Conservation (phyloP, 441 rosid genomes). For the Cnidoscolus chayamansa region DNA sequence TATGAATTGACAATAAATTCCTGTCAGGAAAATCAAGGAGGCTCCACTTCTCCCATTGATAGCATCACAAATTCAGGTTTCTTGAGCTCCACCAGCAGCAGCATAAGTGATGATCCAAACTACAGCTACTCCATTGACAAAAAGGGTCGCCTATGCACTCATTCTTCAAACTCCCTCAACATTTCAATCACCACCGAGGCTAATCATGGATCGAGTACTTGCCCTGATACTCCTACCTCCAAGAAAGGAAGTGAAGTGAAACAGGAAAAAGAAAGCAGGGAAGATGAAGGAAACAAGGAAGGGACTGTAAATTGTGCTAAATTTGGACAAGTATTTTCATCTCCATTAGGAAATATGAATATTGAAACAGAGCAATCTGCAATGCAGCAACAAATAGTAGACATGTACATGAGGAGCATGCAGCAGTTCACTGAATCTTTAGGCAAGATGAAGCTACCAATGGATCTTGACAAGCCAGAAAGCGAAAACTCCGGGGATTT, state of each 20-base stretch:
- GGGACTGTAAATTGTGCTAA: slow-evolving; percentile 17
- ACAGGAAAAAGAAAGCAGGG: slow-evolving; percentile 31
- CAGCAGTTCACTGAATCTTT: slow-evolving; percentile 85
- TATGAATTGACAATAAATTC: slow-evolving; percentile 45
- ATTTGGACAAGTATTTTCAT: slow-evolving; percentile 41
- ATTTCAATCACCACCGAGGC: slow-evolving; percentile 30
- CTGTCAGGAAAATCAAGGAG: slow-evolving; percentile 35
- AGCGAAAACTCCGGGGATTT: slow-evolving; percentile 30
- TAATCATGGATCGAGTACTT: slow-evolving; percentile 28
- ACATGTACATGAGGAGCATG: slow-evolving; percentile 96
- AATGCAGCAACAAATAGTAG: slow-evolving; percentile 88
- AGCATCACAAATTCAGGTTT: slow-evolving; percentile 50
- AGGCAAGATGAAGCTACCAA: slow-evolving; percentile 87
- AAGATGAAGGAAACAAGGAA: slow-evolving; percentile 27
- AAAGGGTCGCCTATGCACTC: slow-evolving; percentile 28
- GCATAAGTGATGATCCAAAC: slow-evolving; percentile 66
- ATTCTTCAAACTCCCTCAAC: slow-evolving; percentile 27
- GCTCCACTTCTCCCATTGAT: slow-evolving; percentile 36
- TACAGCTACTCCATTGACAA: slow-evolving; percentile 54
- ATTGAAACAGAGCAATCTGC: slow-evolving; percentile 65
- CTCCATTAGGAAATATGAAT: slow-evolving; percentile 44
- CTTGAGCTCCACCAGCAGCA: slow-evolving; percentile 66
- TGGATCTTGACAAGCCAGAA: slow-evolving; percentile 59
- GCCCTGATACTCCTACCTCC: slow-evolving; percentile 66
- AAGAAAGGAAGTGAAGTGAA: slow-evolving; percentile 35